Conservation (phyloP, 257 asterid species). For the Solanum boliviense region DNA sequence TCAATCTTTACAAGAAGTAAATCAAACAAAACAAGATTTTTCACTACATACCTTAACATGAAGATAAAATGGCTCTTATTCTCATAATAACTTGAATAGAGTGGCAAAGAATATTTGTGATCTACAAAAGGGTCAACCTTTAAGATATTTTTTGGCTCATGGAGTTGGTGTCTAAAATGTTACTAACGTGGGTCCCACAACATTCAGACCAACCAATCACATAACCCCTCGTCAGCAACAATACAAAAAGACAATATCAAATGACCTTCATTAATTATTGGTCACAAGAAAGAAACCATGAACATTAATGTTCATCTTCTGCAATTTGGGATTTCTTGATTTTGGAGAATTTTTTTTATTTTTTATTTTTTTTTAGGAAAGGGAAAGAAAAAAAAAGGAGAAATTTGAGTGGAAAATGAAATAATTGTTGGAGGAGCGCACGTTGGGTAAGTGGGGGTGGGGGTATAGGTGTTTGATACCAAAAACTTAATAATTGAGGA, state of each 20-base stretch:
- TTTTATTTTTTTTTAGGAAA: too few relatives aligned
- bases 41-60: background rate
- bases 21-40: background rate
- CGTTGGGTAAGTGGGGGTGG: background rate
- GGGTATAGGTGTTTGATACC: background rate
- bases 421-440: background rate
- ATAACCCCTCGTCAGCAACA: background rate
- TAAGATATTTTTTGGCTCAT: background rate
- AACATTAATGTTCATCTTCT: background rate
- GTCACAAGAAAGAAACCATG: background rate
- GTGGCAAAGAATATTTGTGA: conserved; percentile 13
- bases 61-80: background rate
- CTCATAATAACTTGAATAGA: background rate
- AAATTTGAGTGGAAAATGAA: background rate
- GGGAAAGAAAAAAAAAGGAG: too few relatives aligned
- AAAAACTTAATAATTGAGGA: background rate
- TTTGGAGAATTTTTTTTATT: background rate
- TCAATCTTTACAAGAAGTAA: background rate
- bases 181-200: background rate
- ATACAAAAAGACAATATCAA: background rate
- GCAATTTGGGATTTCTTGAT: background rate
- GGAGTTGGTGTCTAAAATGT: conserved; percentile 1
- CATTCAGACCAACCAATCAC: background rate
- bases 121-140: conserved; percentile 16
- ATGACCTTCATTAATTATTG: background rate